Conservation (phyloP, 2,329 filamentous ascomycete species). For the Colletotrichum sp. region DNA sequence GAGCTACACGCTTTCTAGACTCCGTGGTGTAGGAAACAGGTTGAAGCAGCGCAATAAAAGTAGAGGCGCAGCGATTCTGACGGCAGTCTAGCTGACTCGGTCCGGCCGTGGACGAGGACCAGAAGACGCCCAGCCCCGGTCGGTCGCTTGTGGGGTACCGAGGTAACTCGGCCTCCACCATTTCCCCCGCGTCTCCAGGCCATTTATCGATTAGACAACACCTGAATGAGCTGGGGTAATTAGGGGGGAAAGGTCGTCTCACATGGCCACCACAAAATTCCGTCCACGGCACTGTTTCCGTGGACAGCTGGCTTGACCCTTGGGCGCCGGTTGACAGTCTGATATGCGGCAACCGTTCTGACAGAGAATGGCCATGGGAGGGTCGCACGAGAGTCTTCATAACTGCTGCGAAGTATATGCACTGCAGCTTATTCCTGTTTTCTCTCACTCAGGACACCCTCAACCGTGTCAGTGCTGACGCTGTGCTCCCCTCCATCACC, state of each 20-base stretch:
- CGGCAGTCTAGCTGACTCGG: constrained; percentile 19
- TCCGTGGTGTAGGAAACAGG: background rate
- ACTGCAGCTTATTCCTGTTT: background rate
- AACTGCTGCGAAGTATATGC: background rate
- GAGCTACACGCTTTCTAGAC: background rate
- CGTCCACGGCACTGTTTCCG: constrained; percentile 14
- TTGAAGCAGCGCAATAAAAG: background rate
- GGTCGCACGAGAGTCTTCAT: background rate
- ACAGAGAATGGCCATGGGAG: background rate
- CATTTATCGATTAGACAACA: constrained; percentile 2
- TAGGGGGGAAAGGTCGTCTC: background rate
- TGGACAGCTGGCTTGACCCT: background rate
- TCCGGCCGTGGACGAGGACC: background rate
- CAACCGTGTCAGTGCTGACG: background rate
- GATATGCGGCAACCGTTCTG: background rate
- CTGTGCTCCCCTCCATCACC: background rate
- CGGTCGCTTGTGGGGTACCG: constrained; percentile 3
- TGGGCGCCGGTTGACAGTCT: background rate
- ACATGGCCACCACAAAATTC: background rate
- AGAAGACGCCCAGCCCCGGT: constrained; percentile 3
- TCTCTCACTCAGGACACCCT: background rate
- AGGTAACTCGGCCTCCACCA: constrained; percentile 21
- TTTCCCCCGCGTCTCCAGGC: constrained; percentile 17
- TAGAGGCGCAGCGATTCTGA: background rate
- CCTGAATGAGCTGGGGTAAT: background rate